Percentiles rank a stretch among this genome's conserved stretches.
Evolutionary conservation across 2,329 filamentous ascomycete species (phyloP).

Genomic region (Aspergillus quadricinctus): DNA sequence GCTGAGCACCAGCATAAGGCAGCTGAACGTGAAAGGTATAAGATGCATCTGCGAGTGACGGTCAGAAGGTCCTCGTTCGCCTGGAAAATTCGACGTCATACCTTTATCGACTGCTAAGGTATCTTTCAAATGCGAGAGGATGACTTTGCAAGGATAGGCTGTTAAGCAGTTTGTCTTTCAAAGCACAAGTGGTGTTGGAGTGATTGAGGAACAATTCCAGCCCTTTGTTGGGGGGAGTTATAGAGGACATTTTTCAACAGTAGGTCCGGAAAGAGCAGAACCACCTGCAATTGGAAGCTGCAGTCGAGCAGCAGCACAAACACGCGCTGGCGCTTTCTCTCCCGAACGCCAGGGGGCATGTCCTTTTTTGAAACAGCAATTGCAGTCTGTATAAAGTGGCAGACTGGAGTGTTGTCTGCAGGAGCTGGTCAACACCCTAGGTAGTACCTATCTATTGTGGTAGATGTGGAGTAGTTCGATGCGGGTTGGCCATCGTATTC

Average conservation of each 20-base stretch:
- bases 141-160: not conserved
- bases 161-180: not conserved
- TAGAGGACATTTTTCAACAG: not conserved
- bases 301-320: not conserved
- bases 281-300: not conserved
- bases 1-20: conserved; percentile 13
- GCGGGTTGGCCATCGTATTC: not conserved
- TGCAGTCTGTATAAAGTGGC: not conserved
- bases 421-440: no score
- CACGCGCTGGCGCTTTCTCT: not conserved
- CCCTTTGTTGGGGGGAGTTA: not conserved
- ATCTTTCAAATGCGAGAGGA: not conserved
- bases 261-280: not conserved
- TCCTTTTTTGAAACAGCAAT: not conserved
- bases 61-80: not conserved
- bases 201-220: not conserved
- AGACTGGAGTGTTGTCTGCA: not conserved
- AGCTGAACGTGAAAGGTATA: conserved; percentile 14
- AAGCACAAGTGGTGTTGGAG: not conserved
- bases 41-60: conserved; percentile 13
- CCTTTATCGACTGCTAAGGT: not conserved
- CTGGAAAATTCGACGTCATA: not conserved
- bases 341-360: not conserved
- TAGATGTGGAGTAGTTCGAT: not conserved
- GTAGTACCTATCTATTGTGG: not conserved